phyloP scores from a whole-genome alignment of 139 green algal genomes.

The Chlamydomonas sphaeroides region DNA sequence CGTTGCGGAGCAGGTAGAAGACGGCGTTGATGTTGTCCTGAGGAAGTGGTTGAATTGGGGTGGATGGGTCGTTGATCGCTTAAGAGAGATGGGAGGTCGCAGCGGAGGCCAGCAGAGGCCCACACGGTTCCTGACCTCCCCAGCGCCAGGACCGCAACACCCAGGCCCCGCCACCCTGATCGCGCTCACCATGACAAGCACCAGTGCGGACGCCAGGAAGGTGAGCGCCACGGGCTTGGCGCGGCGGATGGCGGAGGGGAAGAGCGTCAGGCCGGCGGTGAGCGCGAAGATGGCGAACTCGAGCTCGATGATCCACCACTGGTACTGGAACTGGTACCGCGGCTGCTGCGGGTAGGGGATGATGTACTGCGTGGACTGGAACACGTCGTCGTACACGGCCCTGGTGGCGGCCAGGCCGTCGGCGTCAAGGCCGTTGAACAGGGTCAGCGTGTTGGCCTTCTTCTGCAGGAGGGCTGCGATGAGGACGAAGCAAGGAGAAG shows the following conservation, averaged over 20 bases:
- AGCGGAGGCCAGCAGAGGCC: too few relatives aligned
- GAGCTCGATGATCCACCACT: conserved; percentile 51
- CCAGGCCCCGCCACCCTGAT: too few relatives aligned
- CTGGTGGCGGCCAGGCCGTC: not conserved
- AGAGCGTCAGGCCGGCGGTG: conserved; percentile 18
- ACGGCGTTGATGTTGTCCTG: too few relatives aligned
- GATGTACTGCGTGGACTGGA: conserved; percentile 39
- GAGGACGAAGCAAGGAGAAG: too few relatives aligned
- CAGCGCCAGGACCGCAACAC: too few relatives aligned
- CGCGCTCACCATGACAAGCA: conserved; percentile 49
- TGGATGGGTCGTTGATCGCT: too few relatives aligned
- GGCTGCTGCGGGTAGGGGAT: conserved; percentile 37
- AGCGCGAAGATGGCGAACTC: conserved; percentile 39
- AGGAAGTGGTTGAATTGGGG: too few relatives aligned
- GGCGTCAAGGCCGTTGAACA: not conserved
- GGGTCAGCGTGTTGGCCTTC: conserved; percentile 30
- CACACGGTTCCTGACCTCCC: too few relatives aligned
- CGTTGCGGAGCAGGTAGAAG: conserved; percentile 27
- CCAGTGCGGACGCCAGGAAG: conserved; percentile 26
- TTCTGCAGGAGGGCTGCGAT: conserved; percentile 38
- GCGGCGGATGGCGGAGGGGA: conserved; percentile 40
- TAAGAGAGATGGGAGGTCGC: too few relatives aligned
- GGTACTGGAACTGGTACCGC: conserved; percentile 50
- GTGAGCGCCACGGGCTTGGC: conserved; percentile 32
- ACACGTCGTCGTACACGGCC: conserved; percentile 25